Conservation (phyloP, 2,329 filamentous ascomycete genomes). For the Trichoderma oligosporum region DNA sequence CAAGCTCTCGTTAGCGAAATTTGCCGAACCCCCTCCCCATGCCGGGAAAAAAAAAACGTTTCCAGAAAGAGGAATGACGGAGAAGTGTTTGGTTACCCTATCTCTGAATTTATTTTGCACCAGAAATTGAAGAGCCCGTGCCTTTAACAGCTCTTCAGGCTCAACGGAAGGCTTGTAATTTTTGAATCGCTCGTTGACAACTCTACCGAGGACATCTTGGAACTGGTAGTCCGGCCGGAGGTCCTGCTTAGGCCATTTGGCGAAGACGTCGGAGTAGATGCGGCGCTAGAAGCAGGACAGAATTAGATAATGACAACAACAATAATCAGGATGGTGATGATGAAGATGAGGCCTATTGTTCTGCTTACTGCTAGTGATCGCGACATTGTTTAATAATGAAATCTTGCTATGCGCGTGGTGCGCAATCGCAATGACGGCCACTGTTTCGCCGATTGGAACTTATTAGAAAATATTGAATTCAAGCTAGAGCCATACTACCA, state of each 20-base stretch:
- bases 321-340: neutral
- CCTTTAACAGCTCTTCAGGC: slow-evolving; percentile 51
- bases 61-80: no score
- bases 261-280: slow-evolving; percentile 39
- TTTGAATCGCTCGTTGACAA: slow-evolving; percentile 36
- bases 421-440: slow-evolving; percentile 9
- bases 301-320: neutral
- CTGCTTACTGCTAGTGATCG: slow-evolving; percentile 32
- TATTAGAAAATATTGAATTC: slow-evolving; percentile 11
- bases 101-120: slow-evolving; percentile 57
- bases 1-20: slow-evolving; percentile 15
- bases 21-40: neutral
- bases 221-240: slow-evolving; percentile 62
- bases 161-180: slow-evolving; percentile 38
- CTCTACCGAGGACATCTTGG: slow-evolving; percentile 49
- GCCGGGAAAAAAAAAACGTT: no score
- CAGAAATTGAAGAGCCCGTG: slow-evolving; percentile 57
- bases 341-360: neutral
- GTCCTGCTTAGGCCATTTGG: slow-evolving; percentile 60
- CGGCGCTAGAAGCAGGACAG: slow-evolving; percentile 29
- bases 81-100: slow-evolving; percentile 39
- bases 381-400: slow-evolving; percentile 28
- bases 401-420: slow-evolving; percentile 9
- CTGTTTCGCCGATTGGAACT: slow-evolving; percentile 9
- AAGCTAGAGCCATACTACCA: neutral